Percentiles rank a stretch among this genome's conserved stretches.
Evolutionary conservation across 2,329 filamentous ascomycete species (phyloP).

Genomic region (Hyphodiscus sp.): DNA sequence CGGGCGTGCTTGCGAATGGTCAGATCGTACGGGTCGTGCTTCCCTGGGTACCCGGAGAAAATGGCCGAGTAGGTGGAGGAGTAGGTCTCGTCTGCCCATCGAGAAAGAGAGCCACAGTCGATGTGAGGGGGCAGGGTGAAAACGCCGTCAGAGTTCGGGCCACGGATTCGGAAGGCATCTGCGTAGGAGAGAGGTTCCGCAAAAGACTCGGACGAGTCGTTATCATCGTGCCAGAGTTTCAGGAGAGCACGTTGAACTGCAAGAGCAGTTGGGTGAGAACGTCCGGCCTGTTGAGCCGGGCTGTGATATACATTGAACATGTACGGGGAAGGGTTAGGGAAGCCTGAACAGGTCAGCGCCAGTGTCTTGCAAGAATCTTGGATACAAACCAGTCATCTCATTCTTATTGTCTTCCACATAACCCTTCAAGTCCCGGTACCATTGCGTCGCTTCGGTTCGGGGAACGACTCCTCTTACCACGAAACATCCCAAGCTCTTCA

Average conservation of each 20-base stretch:
- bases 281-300: conserved; percentile 33
- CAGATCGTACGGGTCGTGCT: conserved; percentile 35
- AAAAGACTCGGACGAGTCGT: conserved; percentile 21
- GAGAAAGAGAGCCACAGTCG: conserved; percentile 37
- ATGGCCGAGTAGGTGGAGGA: conserved; percentile 33
- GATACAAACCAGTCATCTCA: conserved; percentile 16
- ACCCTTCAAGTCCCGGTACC: conserved; percentile 29
- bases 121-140: conserved; percentile 39
- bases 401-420: conserved; percentile 31
- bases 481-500: conserved; percentile 27
- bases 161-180: conserved; percentile 35
- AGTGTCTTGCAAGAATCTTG: neutral
- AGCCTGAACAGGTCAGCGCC: conserved; percentile 18
- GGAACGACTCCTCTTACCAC: conserved; percentile 23
- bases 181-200: conserved; percentile 34
- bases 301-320: conserved; percentile 36
- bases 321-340: conserved; percentile 33
- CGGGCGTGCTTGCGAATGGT: conserved; percentile 30
- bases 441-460: conserved; percentile 17
- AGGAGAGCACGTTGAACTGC: conserved; percentile 33
- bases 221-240: conserved; percentile 33
- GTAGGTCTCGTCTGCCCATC: conserved; percentile 37
- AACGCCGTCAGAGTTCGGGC: conserved; percentile 27
- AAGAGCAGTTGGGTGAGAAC: conserved; percentile 34
- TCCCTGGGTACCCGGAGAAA: conserved; percentile 32